Evolutionary conservation across 495 filamentous ascomycete species (phyloP).

Genomic region (Talaromyces thailandensis): DNA sequence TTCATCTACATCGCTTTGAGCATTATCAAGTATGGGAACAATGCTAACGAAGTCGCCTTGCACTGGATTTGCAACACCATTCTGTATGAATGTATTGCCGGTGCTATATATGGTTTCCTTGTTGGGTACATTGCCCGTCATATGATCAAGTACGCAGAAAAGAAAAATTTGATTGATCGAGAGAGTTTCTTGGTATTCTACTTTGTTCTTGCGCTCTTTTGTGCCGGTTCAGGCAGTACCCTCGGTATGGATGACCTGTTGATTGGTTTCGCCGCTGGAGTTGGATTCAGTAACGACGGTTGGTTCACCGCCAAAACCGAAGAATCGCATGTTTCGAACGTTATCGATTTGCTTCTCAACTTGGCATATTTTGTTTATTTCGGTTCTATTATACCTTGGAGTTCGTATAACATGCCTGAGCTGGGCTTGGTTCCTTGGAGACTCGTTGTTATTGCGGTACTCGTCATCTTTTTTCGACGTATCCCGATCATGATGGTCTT

Average conservation of each 20-base stretch:
- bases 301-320: constrained; percentile 99
- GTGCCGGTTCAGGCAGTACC: constrained; percentile 86
- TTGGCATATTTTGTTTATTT: constrained; percentile 97
- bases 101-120: constrained; percentile 77
- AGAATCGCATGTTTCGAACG: constrained; percentile 97
- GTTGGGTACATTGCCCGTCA: constrained; percentile 86
- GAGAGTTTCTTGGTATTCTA: constrained; percentile 99
- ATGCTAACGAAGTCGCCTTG: constrained; percentile 59
- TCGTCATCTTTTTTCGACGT: constrained; percentile 92
- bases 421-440: constrained; percentile 78
- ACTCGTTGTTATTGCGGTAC: constrained; percentile 76
- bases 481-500: constrained; percentile 92
- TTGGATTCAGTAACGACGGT: constrained; percentile 97
- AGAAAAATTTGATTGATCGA: constrained; percentile 78
- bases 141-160: constrained; percentile 83
- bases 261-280: constrained; percentile 88
- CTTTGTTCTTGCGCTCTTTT: constrained; percentile 93
- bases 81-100: constrained; percentile 93
- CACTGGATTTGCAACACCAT: constrained; percentile 90
- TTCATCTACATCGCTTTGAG: constrained; percentile 93
- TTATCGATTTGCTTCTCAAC: constrained; percentile 95
- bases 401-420: constrained; percentile 62
- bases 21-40: constrained; percentile 66
- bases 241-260: constrained; percentile 94
- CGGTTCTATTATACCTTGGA: constrained; percentile 95